Percentiles rank a stretch among this genome's conserved stretches.
Evolutionary conservation across 495 filamentous ascomycete genomes (phyloP).

Genomic region (Cercophora scortea): DNA sequence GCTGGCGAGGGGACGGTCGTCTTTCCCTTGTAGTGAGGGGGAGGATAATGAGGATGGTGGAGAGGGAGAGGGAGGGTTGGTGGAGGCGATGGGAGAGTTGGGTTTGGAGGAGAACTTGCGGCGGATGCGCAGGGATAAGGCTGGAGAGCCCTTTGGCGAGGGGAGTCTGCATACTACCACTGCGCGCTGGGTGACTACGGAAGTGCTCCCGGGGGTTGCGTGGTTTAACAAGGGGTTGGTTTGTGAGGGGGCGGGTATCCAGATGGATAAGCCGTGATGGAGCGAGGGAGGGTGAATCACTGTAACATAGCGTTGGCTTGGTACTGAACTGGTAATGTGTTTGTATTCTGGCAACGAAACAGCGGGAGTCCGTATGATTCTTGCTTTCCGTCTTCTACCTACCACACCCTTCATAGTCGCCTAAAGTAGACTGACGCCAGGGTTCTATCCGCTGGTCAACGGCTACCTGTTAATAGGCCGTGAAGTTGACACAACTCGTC

Average conservation of each 20-base stretch:
- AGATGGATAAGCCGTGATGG: slow-evolving; percentile 4
- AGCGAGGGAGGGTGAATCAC: not conserved
- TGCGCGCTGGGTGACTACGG: slow-evolving; percentile 61
- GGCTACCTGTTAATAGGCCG: too few relatives aligned
- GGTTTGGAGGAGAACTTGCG: not conserved
- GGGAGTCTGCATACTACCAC: slow-evolving; percentile 64
- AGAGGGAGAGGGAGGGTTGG: not conserved
- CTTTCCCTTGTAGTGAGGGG: slow-evolving; percentile 18
- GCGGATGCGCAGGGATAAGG: slow-evolving; percentile 18
- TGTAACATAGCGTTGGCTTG: too few relatives aligned
- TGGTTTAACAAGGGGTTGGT: slow-evolving; percentile 46
- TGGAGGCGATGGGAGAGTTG: slow-evolving; percentile 14
- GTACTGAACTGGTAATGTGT: too few relatives aligned
- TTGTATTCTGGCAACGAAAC: too few relatives aligned
- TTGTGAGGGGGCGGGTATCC: slow-evolving; percentile 43
- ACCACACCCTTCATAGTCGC: too few relatives aligned
- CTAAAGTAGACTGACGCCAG: too few relatives aligned
- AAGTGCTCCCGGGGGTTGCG: slow-evolving; percentile 42
- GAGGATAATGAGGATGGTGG: slow-evolving; percentile 8
- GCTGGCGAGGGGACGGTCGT: slow-evolving; percentile 50
- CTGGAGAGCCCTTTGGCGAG: slow-evolving; percentile 41
- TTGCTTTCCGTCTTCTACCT: too few relatives aligned
- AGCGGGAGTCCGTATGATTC: too few relatives aligned
- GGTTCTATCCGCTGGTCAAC: too few relatives aligned
- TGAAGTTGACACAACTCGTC: too few relatives aligned